Evolutionary conservation across 345 rosid species (phyloP).

Genomic region (Sisymbrium altissimum): DNA sequence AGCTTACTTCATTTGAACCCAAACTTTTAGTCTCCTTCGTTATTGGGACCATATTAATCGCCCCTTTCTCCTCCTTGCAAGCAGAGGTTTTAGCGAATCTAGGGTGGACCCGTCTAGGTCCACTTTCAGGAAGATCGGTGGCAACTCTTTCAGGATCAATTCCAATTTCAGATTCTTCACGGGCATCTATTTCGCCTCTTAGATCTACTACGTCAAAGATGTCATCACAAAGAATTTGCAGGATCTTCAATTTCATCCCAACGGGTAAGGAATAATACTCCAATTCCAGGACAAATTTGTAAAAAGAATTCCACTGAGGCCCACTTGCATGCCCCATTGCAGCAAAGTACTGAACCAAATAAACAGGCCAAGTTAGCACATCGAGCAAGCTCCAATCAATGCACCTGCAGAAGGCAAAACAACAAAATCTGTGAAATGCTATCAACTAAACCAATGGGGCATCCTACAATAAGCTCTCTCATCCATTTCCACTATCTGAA

Average conservation of each 20-base stretch:
- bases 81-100: constrained; percentile 66
- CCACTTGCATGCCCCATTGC: constrained; percentile 60
- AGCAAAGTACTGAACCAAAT: constrained; percentile 24
- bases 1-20: constrained; percentile 34
- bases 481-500: neutral
- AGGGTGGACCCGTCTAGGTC: constrained; percentile 68
- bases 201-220: constrained; percentile 57
- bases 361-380: constrained; percentile 68
- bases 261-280: constrained; percentile 62
- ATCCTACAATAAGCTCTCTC: neutral
- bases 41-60: constrained; percentile 42
- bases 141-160: constrained; percentile 57
- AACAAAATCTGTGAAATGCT: constrained; percentile 5
- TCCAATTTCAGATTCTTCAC: constrained; percentile 75
- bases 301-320: constrained; percentile 58
- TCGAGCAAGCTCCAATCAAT: constrained; percentile 88
- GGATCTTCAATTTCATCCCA: constrained; percentile 59
- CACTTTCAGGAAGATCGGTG: constrained; percentile 40
- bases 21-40: constrained; percentile 29
- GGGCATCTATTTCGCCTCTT: constrained; percentile 61
- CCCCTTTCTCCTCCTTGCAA: constrained; percentile 51
- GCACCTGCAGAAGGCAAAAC: constrained; percentile 46
- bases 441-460: neutral
- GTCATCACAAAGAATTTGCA: constrained; percentile 84
- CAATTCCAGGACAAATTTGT: constrained; percentile 48